Conservation (phyloP, 768 basidiomycete species). For the Boletus rufocinnamomeus region DNA sequence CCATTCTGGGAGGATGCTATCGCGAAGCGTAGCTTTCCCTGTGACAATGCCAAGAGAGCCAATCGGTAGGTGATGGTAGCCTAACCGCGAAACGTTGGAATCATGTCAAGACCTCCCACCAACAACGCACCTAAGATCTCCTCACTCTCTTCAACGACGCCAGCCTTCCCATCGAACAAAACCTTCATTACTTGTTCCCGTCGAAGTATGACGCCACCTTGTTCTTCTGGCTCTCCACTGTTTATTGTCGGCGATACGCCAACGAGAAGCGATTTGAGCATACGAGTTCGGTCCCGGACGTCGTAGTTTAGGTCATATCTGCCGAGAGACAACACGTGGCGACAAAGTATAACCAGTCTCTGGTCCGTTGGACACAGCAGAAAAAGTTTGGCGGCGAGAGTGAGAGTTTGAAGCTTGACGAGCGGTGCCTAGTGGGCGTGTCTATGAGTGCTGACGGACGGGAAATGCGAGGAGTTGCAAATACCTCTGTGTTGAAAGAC, state of each 20-base stretch:
- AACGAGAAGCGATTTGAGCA: constrained; percentile 68
- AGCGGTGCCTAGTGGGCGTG: constrained; percentile 45
- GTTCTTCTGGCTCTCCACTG: constrained; percentile 44
- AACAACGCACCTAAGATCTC: constrained; percentile 35
- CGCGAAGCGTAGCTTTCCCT: constrained; percentile 48
- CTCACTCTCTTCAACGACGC: constrained; percentile 42
- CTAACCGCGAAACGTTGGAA: constrained; percentile 26
- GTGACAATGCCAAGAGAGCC: constrained; percentile 70
- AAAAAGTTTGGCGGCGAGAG: constrained; percentile 83
- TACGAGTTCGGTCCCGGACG: constrained; percentile 86
- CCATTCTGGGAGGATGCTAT: constrained; percentile 75
- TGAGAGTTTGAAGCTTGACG: constrained; percentile 84
- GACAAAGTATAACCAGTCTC: constrained; percentile 54
- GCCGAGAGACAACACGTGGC: constrained; percentile 81
- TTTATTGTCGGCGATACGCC: constrained; percentile 48
- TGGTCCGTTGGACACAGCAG: constrained; percentile 60
- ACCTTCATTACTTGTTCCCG: constrained; percentile 81
- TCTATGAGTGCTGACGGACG: constrained; percentile 1
- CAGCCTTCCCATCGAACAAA: constrained; percentile 74
- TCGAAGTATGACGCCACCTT: constrained; percentile 75
- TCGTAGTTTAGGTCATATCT: constrained; percentile 89
- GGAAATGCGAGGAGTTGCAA: constrained; percentile 6
- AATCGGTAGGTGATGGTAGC: constrained; percentile 46
- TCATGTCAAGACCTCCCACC: neutral
- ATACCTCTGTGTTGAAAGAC: constrained; percentile 70